These are phyloP conservation scores for Lentinus polychrous DNA, from an alignment of 1,284 basidiomycete genomes.

Conservation along the genomic window DNA sequence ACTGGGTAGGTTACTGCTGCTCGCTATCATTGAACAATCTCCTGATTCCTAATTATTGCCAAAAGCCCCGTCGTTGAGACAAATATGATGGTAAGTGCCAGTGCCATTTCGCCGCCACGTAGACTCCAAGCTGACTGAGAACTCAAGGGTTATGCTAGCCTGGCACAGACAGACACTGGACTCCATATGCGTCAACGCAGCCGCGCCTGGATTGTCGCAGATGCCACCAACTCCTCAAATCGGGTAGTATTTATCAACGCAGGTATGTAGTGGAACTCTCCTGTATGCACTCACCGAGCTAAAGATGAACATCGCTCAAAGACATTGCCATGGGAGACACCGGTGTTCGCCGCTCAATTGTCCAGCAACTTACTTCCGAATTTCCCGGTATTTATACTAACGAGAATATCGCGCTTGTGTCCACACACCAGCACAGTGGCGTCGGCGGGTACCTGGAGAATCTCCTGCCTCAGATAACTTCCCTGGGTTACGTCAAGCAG, in stretches of 20 bases:
- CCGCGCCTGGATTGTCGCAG: constrained; percentile 73
- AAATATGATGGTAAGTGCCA: constrained; percentile 59
- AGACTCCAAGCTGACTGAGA: constrained; percentile 2
- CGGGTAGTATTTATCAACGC: constrained; percentile 74
- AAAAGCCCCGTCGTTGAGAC: constrained; percentile 68
- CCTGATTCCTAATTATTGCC: background rate
- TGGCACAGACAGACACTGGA: constrained; percentile 68
- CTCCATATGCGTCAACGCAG: constrained; percentile 76
- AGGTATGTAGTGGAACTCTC: constrained; percentile 29
- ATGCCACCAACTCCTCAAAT: constrained; percentile 44
- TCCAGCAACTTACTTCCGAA: constrained; percentile 44
- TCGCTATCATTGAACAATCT: background rate
- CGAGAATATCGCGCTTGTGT: constrained; percentile 70
- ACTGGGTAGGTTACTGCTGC: constrained; percentile 47
- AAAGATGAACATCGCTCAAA: constrained; percentile 14
- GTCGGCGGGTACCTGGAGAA: constrained; percentile 77
- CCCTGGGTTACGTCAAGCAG: constrained; percentile 66
- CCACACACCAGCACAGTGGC: constrained; percentile 75
- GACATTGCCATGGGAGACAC: constrained; percentile 80
- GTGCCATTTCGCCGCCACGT: background rate
- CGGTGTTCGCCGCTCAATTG: constrained; percentile 66
- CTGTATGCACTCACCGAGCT: background rate
- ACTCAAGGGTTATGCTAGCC: constrained; percentile 62
- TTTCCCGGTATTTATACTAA: constrained; percentile 64
- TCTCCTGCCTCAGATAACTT: constrained; percentile 71